Conservation (phyloP, 768 basidiomycete genomes). For the Trametes gibbosa region DNA sequence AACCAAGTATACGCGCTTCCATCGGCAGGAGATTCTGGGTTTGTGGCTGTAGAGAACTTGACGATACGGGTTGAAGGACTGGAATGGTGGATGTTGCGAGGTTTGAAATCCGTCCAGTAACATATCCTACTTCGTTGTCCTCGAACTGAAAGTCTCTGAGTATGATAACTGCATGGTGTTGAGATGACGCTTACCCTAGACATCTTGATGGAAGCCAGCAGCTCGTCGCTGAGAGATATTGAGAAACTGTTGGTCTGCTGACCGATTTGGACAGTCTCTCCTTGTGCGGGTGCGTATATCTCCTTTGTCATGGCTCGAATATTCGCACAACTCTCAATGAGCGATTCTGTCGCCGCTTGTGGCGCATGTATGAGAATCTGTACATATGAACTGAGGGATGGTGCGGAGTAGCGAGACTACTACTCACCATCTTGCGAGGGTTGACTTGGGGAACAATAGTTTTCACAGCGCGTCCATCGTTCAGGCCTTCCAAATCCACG, state of each 20-base stretch:
- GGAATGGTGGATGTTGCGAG: conserved; percentile 89
- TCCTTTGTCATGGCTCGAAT: conserved; percentile 92
- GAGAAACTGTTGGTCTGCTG: conserved; percentile 96
- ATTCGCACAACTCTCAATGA: conserved; percentile 78
- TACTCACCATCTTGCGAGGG: conserved; percentile 86
- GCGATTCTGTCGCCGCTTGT: conserved; percentile 57
- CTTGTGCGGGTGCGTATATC: conserved; percentile 72
- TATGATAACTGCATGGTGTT: neutral
- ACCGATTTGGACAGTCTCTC: conserved; percentile 86
- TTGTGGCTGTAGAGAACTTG: conserved; percentile 5
- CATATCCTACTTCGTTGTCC: conserved; percentile 94
- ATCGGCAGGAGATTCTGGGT: conserved; percentile 19
- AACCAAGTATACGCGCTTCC: conserved; percentile 51
- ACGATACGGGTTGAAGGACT: conserved; percentile 67
- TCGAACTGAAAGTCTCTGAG: conserved; percentile 69
- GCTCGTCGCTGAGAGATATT: conserved; percentile 87
- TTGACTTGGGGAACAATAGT: conserved; percentile 96
- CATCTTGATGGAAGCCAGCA: conserved; percentile 77
- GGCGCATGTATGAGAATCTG: conserved; percentile 90
- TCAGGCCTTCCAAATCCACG: conserved; percentile 94
- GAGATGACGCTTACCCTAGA: conserved; percentile 63
- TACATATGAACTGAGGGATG: neutral
- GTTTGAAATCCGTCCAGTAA: conserved; percentile 82
- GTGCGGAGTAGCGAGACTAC: neutral
- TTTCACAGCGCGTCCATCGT: conserved; percentile 95